These are phyloP conservation scores for Neurospora sp. DNA, from an alignment of 495 filamentous ascomycete species.

Conservation along the genomic window DNA sequence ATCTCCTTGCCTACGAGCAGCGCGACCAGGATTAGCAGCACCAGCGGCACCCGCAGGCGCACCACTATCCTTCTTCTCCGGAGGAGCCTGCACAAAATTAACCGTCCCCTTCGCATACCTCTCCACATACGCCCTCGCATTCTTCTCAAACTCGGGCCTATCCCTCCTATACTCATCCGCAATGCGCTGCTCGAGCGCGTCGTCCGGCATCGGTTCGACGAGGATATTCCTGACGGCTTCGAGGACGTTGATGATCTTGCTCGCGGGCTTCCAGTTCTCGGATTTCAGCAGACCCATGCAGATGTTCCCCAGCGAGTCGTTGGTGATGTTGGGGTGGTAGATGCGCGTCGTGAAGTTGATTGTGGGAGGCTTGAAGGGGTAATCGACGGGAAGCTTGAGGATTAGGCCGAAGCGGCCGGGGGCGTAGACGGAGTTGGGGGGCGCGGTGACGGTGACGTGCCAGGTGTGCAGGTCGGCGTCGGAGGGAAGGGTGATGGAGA, in stretches of 20 bases:
- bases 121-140: slow-evolving; percentile 69
- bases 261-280: slow-evolving; percentile 92
- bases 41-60: neutral
- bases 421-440: slow-evolving; percentile 61
- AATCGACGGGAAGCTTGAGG: slow-evolving; percentile 69
- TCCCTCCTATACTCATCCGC: slow-evolving; percentile 77
- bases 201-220: slow-evolving; percentile 82
- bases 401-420: slow-evolving; percentile 72
- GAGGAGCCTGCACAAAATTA: slow-evolving; percentile 11
- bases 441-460: slow-evolving; percentile 70
- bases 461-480: slow-evolving; percentile 76
- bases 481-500: slow-evolving; percentile 52
- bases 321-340: slow-evolving; percentile 97
- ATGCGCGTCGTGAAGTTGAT: slow-evolving; percentile 89
- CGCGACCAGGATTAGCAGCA: neutral
- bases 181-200: slow-evolving; percentile 81
- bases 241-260: slow-evolving; percentile 66
- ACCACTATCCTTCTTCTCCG: neutral
- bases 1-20: neutral
- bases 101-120: slow-evolving; percentile 54
- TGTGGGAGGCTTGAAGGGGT: slow-evolving; percentile 88
- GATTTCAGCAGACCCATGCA: slow-evolving; percentile 79
- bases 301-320: slow-evolving; percentile 83
- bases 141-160: slow-evolving; percentile 67
- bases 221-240: slow-evolving; percentile 70